These are phyloP conservation scores for Mycena amicta DNA, from an alignment of 768 basidiomycete species.

Conservation along the genomic window DNA sequence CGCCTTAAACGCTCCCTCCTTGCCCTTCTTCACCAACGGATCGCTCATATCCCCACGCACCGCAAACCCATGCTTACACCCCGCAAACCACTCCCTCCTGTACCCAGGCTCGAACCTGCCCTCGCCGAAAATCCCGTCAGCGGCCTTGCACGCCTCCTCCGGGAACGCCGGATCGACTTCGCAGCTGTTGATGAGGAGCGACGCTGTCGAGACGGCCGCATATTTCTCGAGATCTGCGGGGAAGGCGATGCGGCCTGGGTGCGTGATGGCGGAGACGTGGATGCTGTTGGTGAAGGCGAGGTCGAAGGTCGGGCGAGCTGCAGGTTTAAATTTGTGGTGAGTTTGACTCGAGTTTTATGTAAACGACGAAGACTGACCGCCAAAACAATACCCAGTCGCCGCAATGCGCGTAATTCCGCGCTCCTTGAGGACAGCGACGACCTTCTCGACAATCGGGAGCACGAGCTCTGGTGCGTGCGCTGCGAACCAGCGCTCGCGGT, in stretches of 20 bases:
- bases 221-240: conserved; percentile 34
- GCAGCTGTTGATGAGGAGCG: conserved; percentile 40
- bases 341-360: neutral
- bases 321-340: neutral
- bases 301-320: conserved; percentile 26
- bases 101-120: conserved; percentile 4
- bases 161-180: conserved; percentile 39
- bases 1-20: conserved; percentile 49
- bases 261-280: conserved; percentile 26
- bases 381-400: conserved; percentile 45
- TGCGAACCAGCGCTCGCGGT: conserved; percentile 35
- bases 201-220: conserved; percentile 42
- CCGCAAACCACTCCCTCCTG: conserved; percentile 3
- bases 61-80: conserved; percentile 17
- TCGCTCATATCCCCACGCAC: conserved; percentile 31
- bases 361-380: conserved; percentile 23
- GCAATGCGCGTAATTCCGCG: conserved; percentile 42
- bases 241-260: conserved; percentile 32
- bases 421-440: conserved; percentile 42
- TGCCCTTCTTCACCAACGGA: conserved; percentile 45
- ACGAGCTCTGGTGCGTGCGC: conserved; percentile 34
- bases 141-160: conserved; percentile 26
- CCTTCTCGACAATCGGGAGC: conserved; percentile 35
- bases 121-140: conserved; percentile 38
- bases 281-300: conserved; percentile 27